Base-by-base conservation (phyloP, 2,329 filamentous ascomycete genomes). In the Colletotrichum gigasporum region DNA sequence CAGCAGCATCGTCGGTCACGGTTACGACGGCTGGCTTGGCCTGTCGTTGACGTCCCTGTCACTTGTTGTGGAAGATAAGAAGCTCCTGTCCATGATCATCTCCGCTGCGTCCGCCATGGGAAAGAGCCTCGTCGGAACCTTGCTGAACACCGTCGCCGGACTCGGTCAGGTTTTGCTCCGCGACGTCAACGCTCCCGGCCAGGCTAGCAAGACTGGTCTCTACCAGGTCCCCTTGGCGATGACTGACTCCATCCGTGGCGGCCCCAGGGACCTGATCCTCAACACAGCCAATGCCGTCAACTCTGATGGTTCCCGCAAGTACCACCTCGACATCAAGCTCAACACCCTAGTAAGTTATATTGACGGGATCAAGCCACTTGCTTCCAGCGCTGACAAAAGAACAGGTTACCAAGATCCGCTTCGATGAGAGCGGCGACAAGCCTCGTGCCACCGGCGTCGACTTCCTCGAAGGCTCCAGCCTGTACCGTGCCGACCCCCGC, bases 1-100 rank as follows among this genome's bases (percentile, higher is more conserved):
- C 0, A 45, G 51, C 28, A 63, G 58, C 3, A 74, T 74, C 45
- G 61, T 79, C 5, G 47, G 73, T 9, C 86, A 88, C 66, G 86
- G 86, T 3, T 85, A 82, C 65, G 73, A 82, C 45, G 86, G 85
- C 4, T 87, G 84, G 84, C 76, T 86, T 5, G 51, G 34, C 9
- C 24, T 61, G 7, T 62, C 50, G 10, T 34, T 62, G 3, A 63
- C 62, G 3, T 62, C 50, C 4, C 48, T 61, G 5, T 63, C 54
- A 9, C 60, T 60, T 2, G 54, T 53, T 18, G 41, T 61, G 3
- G 61, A 61, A 18, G 67, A 68, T 16, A 47, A 52, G 11, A 63
- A 61, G 24, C 62, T 65, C 2, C 37, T 63, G 0, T 72, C 72
- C 0, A 12, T 73, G 28, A 66, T 75, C 9, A 56, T 75, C 2